Percentiles rank a stretch among this genome's conserved stretches.
These are phyloP conservation scores for Phytophthora sp. DNA, from an alignment of 352 stramenopile genomes.

Conservation along the genomic window DNA sequence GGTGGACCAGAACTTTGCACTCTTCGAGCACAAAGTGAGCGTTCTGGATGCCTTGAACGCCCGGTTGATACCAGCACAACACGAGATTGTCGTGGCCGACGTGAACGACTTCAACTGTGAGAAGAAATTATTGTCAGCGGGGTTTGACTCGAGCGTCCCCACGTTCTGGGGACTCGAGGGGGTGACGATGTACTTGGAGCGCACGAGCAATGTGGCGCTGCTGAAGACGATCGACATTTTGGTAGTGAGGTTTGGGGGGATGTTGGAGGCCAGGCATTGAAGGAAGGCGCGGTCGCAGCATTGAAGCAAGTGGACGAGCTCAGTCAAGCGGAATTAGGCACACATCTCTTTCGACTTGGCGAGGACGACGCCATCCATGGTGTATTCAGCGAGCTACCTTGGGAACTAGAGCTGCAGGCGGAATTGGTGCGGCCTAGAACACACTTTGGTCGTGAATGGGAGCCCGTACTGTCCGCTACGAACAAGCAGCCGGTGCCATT, in stretches of 20 bases:
- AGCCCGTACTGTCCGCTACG: constrained; percentile 19
- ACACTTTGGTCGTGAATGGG: constrained; percentile 46
- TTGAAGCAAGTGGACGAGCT: constrained; percentile 28
- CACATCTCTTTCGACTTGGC: constrained; percentile 37
- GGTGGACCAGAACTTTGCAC: constrained; percentile 39
- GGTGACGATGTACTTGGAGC: constrained; percentile 44
- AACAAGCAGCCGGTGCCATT: constrained; percentile 10
- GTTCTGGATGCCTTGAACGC: constrained; percentile 34
- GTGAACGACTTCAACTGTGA: constrained; percentile 48
- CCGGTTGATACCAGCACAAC: constrained; percentile 28
- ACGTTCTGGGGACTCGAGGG: constrained; percentile 61
- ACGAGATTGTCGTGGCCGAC: constrained; percentile 47
- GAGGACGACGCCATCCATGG: constrained; percentile 51
- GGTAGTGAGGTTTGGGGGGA: constrained; percentile 55
- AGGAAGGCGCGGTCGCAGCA: constrained; percentile 12
- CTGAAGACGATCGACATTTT: constrained; percentile 51
- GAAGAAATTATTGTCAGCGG: constrained; percentile 32
- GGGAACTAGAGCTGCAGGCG: constrained; percentile 34
- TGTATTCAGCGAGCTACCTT: constrained; percentile 39
- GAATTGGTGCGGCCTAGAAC: constrained; percentile 27
- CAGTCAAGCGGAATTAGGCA: constrained; percentile 25
- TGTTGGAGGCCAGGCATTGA: constrained; percentile 28
- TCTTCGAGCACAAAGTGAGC: constrained; percentile 50
- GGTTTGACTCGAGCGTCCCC: constrained; percentile 38
- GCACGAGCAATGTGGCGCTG: constrained; percentile 36